phyloP scores from a whole-genome alignment of 2,329 filamentous ascomycete species.

The Raffaelea ambrosiae region DNA sequence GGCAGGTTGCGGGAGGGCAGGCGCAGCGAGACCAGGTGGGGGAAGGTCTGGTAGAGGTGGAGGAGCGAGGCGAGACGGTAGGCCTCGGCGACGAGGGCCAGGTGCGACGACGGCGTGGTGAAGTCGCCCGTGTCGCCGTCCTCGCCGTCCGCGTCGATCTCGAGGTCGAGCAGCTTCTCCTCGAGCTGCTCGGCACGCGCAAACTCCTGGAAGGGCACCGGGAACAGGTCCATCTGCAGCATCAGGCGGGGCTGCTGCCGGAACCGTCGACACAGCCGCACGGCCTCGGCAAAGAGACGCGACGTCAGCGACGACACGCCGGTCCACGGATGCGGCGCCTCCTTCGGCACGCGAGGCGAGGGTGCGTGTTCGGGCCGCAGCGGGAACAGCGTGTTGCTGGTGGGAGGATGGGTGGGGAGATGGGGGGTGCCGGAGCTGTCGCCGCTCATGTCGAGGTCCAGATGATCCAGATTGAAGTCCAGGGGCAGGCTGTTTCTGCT shows the following conservation, averaged over 20 bases:
- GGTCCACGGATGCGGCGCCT: slow-evolving; percentile 26
- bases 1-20: background rate
- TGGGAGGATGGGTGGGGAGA: too few relatives aligned
- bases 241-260: slow-evolving; percentile 15
- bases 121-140: slow-evolving; percentile 22
- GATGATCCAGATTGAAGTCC: too few relatives aligned
- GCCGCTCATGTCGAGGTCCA: background rate
- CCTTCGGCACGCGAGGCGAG: background rate
- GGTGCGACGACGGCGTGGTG: slow-evolving; percentile 20
- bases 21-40: slow-evolving; percentile 9
- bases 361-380: slow-evolving; percentile 3
- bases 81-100: slow-evolving; percentile 25
- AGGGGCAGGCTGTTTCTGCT: background rate
- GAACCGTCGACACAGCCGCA: slow-evolving; percentile 24
- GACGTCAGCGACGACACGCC: slow-evolving; percentile 24
- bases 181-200: slow-evolving; percentile 24
- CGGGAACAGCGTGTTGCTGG: background rate
- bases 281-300: slow-evolving; percentile 20
- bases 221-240: slow-evolving; percentile 14
- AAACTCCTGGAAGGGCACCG: slow-evolving; percentile 18
- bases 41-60: slow-evolving; percentile 27
- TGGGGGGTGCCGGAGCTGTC: background rate
- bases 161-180: slow-evolving; percentile 23
- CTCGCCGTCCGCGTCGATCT: slow-evolving; percentile 14
- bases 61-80: slow-evolving; percentile 26